Percentiles rank a stretch among this genome's conserved stretches.
Conservation (phyloP, 1,139 yeast genomes). For the Torulaspora globosa region DNA sequence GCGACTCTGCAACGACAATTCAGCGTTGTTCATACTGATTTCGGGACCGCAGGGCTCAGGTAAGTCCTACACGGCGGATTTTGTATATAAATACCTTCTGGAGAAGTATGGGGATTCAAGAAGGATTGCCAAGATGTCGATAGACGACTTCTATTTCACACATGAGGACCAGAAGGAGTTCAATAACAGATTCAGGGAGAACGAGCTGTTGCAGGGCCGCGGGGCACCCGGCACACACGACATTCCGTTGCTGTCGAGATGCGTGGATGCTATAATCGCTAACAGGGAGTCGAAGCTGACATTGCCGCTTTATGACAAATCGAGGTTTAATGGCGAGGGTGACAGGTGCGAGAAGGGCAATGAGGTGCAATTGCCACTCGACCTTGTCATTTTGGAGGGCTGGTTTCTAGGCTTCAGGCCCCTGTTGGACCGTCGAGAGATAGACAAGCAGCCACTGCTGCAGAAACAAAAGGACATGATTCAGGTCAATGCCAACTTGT, state of each 20-base stretch:
- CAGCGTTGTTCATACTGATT: conserved; percentile 61
- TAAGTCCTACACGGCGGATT: conserved; percentile 61
- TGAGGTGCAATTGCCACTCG: conserved; percentile 42
- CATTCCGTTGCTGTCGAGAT: conserved; percentile 37
- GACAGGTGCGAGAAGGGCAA: conserved; percentile 50
- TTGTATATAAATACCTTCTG: conserved; percentile 37
- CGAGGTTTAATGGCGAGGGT: conserved; percentile 69
- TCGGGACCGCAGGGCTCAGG: conserved; percentile 96
- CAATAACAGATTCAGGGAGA: conserved; percentile 42
- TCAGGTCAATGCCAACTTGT: conserved; percentile 49
- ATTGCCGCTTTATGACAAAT: conserved; percentile 75
- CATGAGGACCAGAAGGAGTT: conserved; percentile 53
- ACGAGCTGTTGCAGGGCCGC: conserved; percentile 64
- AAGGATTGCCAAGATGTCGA: conserved; percentile 55
- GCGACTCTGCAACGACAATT: conserved; percentile 7
- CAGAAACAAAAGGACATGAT: conserved; percentile 30
- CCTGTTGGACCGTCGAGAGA: conserved; percentile 35
- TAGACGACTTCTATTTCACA: conserved; percentile 83
- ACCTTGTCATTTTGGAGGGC: conserved; percentile 79
- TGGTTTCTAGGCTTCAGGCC: conserved; percentile 86
- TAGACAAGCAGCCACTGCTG: conserved; percentile 16
- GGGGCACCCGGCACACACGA: conserved; percentile 98
- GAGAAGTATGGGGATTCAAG: conserved; percentile 35
- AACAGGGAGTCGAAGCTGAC: conserved; percentile 24
- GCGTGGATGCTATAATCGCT: conserved; percentile 32